Evolutionary conservation across 129 eudicot genomes (phyloP), one percentile per base, ranked within the genome.

Genomic region (Rutidosis leptorrhynchoides): DNA sequence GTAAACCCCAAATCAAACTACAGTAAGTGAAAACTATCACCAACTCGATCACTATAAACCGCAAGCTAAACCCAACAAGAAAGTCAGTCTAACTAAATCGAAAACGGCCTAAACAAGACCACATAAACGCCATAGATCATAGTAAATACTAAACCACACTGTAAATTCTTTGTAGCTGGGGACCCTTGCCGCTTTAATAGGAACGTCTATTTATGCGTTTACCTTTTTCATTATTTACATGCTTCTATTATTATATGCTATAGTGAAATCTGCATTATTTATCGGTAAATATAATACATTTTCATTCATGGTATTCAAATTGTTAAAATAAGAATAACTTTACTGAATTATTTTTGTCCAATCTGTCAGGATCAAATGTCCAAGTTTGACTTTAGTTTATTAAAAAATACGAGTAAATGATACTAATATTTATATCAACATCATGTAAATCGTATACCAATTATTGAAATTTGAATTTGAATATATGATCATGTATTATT

Each of bases 331-430:
- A 3, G n/a, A 59, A 29, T 14, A 27, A 54, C 29, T 32, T 33
- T n/a, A 1, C 2, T 30, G 11, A 14, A 32, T 29, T 29, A 19
- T 19, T 10, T 32, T 33, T 35, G 28, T 62, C 26, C 29, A 33
- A 17, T 35, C 45, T 59, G 65, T 60, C 49, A 22, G 26, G 20
- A 65, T 27, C 40, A 48, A 52, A 67, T 52, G 62, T 67, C 32
- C 61, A 49, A 19, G 14, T 67, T 26, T 65, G 59, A 65, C 70
- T 65, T 27, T 46, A 17, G 46, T 46, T 25, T n/a, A 2, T 64
- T 25, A 15, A 2, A 16, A n/a, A 45, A 63, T 8, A 17, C 20
- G 37, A 14, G 32, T n/a, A n/a, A n/a, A n/a, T n/a, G n/a, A n/a
- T n/a, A n/a, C n/a, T n/a, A n/a, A n/a, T n/a, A n/a, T n/a, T n/a